Evolutionary conservation across 2,329 filamentous ascomycete species (phyloP).

Genomic region (Colletotrichum sp.): DNA sequence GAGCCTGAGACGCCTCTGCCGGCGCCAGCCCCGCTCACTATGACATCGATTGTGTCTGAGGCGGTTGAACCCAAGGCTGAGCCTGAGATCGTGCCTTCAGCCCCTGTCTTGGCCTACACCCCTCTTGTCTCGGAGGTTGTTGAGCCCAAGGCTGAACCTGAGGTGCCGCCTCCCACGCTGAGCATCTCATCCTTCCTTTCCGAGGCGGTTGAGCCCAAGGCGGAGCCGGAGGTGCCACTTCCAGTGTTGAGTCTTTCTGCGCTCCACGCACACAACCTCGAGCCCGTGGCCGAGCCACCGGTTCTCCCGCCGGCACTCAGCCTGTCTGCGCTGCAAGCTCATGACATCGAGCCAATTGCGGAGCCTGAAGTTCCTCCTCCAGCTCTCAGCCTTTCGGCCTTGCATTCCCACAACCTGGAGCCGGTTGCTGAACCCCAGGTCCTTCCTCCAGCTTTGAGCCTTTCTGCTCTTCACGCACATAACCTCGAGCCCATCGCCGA

Average conservation of each 20-base stretch:
- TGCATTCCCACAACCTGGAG: constrained; percentile 30
- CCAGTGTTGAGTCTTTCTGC: constrained; percentile 21
- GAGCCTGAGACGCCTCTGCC: constrained; percentile 36
- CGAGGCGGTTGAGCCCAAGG: constrained; percentile 43
- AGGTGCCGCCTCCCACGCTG: constrained; percentile 29
- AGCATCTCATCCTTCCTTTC: constrained; percentile 41
- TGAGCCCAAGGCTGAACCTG: constrained; percentile 33
- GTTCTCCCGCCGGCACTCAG: constrained; percentile 25
- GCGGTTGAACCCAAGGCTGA: constrained; percentile 37
- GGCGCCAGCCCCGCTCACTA: constrained; percentile 35
- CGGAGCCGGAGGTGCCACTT: constrained; percentile 18
- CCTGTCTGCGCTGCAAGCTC: constrained; percentile 32
- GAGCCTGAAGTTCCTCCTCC: constrained; percentile 25
- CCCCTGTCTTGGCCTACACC: constrained; percentile 38
- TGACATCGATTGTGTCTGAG: constrained; percentile 35
- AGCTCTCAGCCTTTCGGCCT: constrained; percentile 24
- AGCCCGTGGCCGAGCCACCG: constrained; percentile 29
- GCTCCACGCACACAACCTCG: constrained; percentile 17
- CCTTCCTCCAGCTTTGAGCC: constrained; percentile 28
- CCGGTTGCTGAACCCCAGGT: constrained; percentile 28
- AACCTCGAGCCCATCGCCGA: constrained; percentile 30
- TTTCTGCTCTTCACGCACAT: constrained; percentile 36
- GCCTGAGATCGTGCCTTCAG: constrained; percentile 20
- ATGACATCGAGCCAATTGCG: constrained; percentile 32
- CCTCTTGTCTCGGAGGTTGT: constrained; percentile 48